Evolutionary conservation across 768 basidiomycete species (phyloP).

Genomic region (Rossbeevera mucosa): DNA sequence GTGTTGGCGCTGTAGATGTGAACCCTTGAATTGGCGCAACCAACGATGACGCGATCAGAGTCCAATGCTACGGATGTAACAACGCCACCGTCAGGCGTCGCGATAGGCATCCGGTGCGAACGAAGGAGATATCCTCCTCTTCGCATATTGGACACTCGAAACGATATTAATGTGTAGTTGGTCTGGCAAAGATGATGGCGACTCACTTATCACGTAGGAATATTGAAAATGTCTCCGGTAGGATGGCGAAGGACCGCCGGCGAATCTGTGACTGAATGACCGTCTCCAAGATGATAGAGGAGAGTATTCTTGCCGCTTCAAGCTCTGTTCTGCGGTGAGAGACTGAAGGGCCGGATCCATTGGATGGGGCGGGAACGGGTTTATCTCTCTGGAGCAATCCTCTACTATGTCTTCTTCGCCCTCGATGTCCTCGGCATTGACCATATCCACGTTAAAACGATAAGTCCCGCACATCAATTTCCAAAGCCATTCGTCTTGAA

Average conservation of each 20-base stretch:
- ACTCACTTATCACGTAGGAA: conserved; percentile 67
- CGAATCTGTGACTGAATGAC: conserved; percentile 4
- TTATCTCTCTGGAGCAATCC: conserved; percentile 33
- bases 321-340: conserved; percentile 30
- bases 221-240: conserved; percentile 69
- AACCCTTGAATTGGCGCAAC: conserved; percentile 80
- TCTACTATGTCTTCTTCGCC: conserved; percentile 25
- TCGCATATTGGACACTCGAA: conserved; percentile 74
- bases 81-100: conserved; percentile 50
- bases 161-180: background rate
- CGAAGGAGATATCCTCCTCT: conserved; percentile 67
- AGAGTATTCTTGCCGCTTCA: conserved; percentile 27
- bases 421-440: conserved; percentile 20
- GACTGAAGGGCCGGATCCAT: conserved; percentile 41
- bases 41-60: conserved; percentile 78
- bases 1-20: conserved; percentile 80
- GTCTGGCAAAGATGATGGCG: background rate
- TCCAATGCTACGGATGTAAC: conserved; percentile 89
- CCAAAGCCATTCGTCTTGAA: conserved; percentile 79
- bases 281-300: conserved; percentile 25
- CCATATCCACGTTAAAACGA: conserved; percentile 38
- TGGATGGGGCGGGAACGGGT: conserved; percentile 30
- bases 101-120: conserved; percentile 50
- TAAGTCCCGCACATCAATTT: conserved; percentile 62
- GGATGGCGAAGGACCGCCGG: conserved; percentile 29